Conservation (phyloP, 2,329 filamentous ascomycete genomes). For the Exophiala dermatitidis region DNA sequence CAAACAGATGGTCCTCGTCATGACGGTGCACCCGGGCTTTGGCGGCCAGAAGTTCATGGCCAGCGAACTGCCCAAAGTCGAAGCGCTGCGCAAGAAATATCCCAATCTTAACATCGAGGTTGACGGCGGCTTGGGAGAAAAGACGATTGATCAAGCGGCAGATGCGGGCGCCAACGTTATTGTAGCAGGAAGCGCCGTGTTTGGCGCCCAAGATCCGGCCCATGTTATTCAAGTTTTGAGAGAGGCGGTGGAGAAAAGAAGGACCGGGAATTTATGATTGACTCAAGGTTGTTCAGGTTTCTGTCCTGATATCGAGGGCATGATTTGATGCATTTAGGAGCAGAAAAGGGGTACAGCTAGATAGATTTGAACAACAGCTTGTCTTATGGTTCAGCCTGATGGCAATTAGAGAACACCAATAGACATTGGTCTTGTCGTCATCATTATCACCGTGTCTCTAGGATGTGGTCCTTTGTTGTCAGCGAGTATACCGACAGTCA, state of each 20-base stretch:
- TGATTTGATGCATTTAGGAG: too few species aligned
- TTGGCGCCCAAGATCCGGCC: conserved; percentile 79
- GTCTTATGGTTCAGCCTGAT: too few species aligned
- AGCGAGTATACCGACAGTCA: too few species aligned
- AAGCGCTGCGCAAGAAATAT: conserved; percentile 73
- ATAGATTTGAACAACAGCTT: too few species aligned
- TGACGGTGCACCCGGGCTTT: conserved; percentile 97
- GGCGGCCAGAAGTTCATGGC: conserved; percentile 99
- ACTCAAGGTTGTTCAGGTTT: too few species aligned
- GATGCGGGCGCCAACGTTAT: conserved; percentile 97
- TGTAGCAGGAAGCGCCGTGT: conserved; percentile 91
- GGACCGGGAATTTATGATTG: conserved; percentile 23
- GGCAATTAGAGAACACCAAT: too few species aligned
- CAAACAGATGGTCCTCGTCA: conserved; percentile 86
- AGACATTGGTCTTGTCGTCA: too few species aligned
- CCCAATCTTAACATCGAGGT: conserved; percentile 95
- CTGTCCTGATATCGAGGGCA: too few species aligned
- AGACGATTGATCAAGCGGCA: conserved; percentile 87
- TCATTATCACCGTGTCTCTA: too few species aligned
- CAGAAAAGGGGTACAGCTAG: too few species aligned
- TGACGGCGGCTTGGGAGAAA: conserved; percentile 80
- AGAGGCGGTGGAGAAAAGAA: conserved; percentile 64
- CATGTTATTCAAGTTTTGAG: conserved; percentile 80
- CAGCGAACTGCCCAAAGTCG: conserved; percentile 87
- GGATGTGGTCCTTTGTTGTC: too few species aligned